Percentiles rank a stretch among this genome's conserved stretches.
Evolutionary conservation across 306 rosid species (phyloP).

Genomic region (Hippophae rhamnoides): DNA sequence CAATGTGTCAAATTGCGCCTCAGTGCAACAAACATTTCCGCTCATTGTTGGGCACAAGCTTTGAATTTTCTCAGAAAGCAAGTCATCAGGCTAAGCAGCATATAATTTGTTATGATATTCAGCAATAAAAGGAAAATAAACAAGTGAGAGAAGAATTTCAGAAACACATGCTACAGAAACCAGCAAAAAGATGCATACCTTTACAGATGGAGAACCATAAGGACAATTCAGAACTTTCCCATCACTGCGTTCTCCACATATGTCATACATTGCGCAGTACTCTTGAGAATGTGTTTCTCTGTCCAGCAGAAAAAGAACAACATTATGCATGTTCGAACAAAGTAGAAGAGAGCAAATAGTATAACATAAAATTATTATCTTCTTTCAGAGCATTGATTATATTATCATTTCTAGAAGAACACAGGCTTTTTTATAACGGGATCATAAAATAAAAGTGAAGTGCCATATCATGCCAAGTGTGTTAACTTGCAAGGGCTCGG

Average conservation of each 20-base stretch:
- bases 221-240: conserved; percentile 91
- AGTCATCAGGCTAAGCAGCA: conserved; percentile 63
- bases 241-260: conserved; percentile 79
- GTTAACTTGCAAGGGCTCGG: too few relatives aligned
- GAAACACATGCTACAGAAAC: neutral
- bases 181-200: conserved; percentile 32
- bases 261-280: conserved; percentile 93
- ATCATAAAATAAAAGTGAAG: too few relatives aligned
- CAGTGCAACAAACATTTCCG: conserved; percentile 86
- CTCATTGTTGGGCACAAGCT: conserved; percentile 76
- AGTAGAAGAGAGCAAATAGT: neutral
- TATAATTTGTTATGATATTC: neutral
- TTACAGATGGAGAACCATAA: conserved; percentile 62
- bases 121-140: neutral
- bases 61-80: conserved; percentile 83
- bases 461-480: too few relatives aligned
- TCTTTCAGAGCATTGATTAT: neutral
- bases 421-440: too few relatives aligned
- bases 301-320: conserved; percentile 11
- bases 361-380: neutral
- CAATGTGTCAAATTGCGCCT: conserved; percentile 68
- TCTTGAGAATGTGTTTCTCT: conserved; percentile 58
- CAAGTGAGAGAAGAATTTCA: neutral
- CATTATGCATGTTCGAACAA: neutral
- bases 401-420: too few relatives aligned